These are phyloP conservation scores for Exserohilum turcica DNA, from an alignment of 2,329 filamentous ascomycete genomes.

Conservation along the genomic window DNA sequence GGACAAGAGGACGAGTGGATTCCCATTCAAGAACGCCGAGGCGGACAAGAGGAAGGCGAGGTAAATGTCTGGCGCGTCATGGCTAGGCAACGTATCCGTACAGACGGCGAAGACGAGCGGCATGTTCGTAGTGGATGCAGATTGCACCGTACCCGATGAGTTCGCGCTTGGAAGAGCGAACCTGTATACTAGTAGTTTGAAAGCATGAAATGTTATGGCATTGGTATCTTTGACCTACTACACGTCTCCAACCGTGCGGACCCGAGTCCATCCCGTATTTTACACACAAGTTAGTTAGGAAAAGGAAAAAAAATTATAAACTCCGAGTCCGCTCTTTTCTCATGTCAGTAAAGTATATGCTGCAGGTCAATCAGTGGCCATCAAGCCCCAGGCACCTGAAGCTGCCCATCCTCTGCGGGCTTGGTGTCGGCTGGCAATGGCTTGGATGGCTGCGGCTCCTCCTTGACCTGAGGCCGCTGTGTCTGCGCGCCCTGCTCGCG, in stretches of 20 bases:
- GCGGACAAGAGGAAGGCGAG: conserved; percentile 57
- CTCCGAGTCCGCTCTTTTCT: too few species aligned
- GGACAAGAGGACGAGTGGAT: conserved; percentile 69
- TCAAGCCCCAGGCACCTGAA: conserved; percentile 12
- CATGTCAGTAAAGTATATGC: too few species aligned
- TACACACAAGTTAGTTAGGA: background rate
- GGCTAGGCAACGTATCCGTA: background rate
- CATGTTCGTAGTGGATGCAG: background rate
- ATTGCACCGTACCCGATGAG: background rate
- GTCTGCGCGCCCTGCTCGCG: conserved; percentile 32
- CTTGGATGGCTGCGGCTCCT: conserved; percentile 3
- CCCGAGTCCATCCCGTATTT: conserved; percentile 1
- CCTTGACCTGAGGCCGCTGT: conserved; percentile 7
- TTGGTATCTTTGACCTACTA: conserved; percentile 24
- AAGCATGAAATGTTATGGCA: conserved; percentile 13
- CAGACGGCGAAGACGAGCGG: background rate
- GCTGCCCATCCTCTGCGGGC: conserved; percentile 6
- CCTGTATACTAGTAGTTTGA: conserved; percentile 10
- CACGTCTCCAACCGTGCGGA: background rate
- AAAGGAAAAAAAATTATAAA: background rate
- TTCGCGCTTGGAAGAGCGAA: background rate
- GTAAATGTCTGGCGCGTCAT: conserved; percentile 14
- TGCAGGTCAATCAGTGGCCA: background rate
- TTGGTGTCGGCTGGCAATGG: conserved; percentile 14
- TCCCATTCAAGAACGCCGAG: conserved; percentile 67